These are phyloP conservation scores for Cercospora sojina DNA, from an alignment of 2,329 filamentous ascomycete genomes.

Conservation along the genomic window DNA sequence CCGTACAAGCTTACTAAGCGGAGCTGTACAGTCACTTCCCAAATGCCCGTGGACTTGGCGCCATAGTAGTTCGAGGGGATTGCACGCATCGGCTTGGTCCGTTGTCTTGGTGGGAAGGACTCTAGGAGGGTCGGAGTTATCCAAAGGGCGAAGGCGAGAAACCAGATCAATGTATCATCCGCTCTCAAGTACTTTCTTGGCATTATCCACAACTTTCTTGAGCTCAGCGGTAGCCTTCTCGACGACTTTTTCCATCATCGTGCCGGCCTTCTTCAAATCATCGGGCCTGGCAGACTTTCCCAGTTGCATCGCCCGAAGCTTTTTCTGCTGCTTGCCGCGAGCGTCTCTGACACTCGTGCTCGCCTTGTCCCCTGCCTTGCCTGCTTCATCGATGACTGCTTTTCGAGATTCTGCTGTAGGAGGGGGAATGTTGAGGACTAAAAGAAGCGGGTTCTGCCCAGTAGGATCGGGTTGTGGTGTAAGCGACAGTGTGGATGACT, in stretches of 20 bases:
- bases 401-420: conserved; percentile 56
- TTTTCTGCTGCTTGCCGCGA: conserved; percentile 51
- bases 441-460: conserved; percentile 49
- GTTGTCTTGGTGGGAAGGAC: background rate
- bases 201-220: conserved; percentile 50
- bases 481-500: conserved; percentile 51
- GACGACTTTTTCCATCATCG: conserved; percentile 52
- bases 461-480: conserved; percentile 52
- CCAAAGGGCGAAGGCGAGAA: background rate
- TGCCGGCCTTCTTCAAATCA: conserved; percentile 50
- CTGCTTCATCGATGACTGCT: conserved; percentile 35
- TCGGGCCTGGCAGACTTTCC: conserved; percentile 48
- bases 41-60: background rate
- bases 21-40: background rate
- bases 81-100: background rate
- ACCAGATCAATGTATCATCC: conserved; percentile 19
- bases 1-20: background rate
- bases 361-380: conserved; percentile 46
- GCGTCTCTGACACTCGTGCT: conserved; percentile 45
- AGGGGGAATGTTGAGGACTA: conserved; percentile 57
- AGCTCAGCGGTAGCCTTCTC: conserved; percentile 50
- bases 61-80: background rate
- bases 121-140: background rate
- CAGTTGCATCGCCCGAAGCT: conserved; percentile 46
- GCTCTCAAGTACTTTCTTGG: conserved; percentile 48